These are phyloP conservation scores for Carpinus fangiana DNA, from an alignment of 306 rosid genomes.

Conservation along the genomic window DNA sequence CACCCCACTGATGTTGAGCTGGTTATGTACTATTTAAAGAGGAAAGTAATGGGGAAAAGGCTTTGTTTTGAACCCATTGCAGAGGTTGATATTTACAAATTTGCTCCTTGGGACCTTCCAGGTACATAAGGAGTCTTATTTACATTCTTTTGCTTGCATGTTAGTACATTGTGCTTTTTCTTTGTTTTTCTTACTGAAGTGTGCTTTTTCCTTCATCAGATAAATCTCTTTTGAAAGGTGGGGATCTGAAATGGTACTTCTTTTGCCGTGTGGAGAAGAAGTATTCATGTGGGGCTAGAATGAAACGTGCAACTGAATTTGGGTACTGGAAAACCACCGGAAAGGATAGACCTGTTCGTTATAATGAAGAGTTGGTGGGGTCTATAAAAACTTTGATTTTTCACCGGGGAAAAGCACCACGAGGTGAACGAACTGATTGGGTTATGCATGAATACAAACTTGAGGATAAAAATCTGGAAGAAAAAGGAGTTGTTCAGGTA, in stretches of 20 bases:
- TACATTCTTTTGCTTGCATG: not conserved
- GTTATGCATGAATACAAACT: slow-evolving; percentile 86
- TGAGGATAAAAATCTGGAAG: slow-evolving; percentile 39
- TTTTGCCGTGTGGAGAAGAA: slow-evolving; percentile 61
- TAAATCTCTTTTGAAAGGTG: slow-evolving; percentile 38
- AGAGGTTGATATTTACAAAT: slow-evolving; percentile 66
- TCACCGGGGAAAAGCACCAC: slow-evolving; percentile 57
- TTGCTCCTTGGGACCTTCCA: slow-evolving; percentile 78
- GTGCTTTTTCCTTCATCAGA: slow-evolving; percentile 36
- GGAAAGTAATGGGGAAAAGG: slow-evolving; percentile 47
- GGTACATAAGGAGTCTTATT: slow-evolving; percentile 38
- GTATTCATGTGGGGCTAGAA: slow-evolving; percentile 56
- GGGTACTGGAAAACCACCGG: slow-evolving; percentile 84
- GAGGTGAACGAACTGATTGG: slow-evolving; percentile 78
- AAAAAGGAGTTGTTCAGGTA: slow-evolving; percentile 54
- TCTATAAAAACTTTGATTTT: slow-evolving; percentile 66
- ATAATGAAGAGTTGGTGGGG: slow-evolving; percentile 47
- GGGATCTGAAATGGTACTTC: slow-evolving; percentile 76
- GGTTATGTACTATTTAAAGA: slow-evolving; percentile 51
- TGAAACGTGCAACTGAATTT: slow-evolving; percentile 54
- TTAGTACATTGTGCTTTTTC: not conserved
- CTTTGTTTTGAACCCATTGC: slow-evolving; percentile 36
- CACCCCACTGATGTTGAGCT: slow-evolving; percentile 69
- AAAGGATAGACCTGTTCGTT: slow-evolving; percentile 45
- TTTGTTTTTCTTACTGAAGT: not conserved